These are phyloP conservation scores for Chrysosporium keratinophilum DNA, from an alignment of 2,329 filamentous ascomycete genomes.

Conservation along the genomic window DNA sequence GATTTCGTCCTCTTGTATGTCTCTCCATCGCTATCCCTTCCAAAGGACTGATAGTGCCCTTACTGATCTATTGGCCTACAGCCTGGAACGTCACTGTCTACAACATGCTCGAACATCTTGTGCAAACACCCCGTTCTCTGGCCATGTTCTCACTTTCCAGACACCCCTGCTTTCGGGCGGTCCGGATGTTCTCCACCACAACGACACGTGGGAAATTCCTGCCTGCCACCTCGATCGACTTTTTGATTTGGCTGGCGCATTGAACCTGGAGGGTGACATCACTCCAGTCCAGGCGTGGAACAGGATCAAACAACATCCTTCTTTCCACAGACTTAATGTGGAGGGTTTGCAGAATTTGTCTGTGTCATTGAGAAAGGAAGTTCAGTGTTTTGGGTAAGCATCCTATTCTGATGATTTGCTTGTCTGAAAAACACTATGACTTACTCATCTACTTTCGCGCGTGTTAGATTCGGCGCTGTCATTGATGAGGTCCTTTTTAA, in stretches of 20 bases:
- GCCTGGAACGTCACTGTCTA: conserved; percentile 24
- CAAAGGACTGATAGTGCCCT: neutral
- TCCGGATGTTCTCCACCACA: conserved; percentile 16
- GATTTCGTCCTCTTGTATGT: conserved; percentile 25
- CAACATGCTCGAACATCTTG: conserved; percentile 16
- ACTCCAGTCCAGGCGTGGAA: conserved; percentile 36
- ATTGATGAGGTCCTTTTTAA: conserved; percentile 20
- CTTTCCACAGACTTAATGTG: conserved; percentile 25
- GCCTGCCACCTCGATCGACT: conserved; percentile 22
- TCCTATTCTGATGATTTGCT: neutral
- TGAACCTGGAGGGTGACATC: conserved; percentile 27
- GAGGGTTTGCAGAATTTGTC: conserved; percentile 23
- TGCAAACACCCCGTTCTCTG: conserved; percentile 15
- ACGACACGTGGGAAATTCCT: conserved; percentile 21
- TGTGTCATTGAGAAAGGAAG: conserved; percentile 22
- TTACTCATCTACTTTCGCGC: neutral
- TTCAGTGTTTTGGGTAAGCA: conserved; percentile 33
- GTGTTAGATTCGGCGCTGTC: conserved; percentile 20
- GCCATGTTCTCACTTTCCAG: conserved; percentile 24
- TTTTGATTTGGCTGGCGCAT: conserved; percentile 19
- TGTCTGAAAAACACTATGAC: neutral
- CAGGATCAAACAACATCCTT: conserved; percentile 25
- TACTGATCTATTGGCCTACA: conserved; percentile 5
- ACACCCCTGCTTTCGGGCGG: conserved; percentile 21
- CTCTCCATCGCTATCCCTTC: neutral